Percentiles rank a stretch among this genome's conserved stretches.
Evolutionary conservation across 495 filamentous ascomycete species (phyloP).

Genomic region (Entonaema liquescens): DNA sequence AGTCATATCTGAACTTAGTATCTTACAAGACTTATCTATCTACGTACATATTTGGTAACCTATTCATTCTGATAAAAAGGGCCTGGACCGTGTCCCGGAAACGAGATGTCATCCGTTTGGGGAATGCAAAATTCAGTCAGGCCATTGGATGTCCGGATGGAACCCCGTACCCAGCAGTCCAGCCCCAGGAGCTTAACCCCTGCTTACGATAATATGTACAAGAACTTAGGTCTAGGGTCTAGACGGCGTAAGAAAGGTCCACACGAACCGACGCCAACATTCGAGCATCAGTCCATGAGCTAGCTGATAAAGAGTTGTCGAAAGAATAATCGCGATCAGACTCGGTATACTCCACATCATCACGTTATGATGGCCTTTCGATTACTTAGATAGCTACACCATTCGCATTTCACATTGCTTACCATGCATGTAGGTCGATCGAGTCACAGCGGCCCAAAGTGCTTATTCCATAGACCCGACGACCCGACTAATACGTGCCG

Average conservation of each 20-base stretch:
- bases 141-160: constrained; percentile 26
- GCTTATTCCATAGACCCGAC: constrained; percentile 8
- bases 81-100: constrained; percentile 15
- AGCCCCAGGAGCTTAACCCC: constrained; percentile 22
- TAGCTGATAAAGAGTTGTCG: constrained; percentile 15
- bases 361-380: constrained; percentile 27
- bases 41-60: background rate
- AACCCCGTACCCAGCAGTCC: constrained; percentile 29
- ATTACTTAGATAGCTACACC: background rate
- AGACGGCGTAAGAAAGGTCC: constrained; percentile 19
- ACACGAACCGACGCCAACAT: constrained; percentile 17
- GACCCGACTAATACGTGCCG: background rate
- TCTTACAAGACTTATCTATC: background rate
- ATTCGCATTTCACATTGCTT: background rate
- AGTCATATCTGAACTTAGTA: too few relatives aligned
- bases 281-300: constrained; percentile 41
- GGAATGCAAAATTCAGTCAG: constrained; percentile 1
- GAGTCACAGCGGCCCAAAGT: background rate
- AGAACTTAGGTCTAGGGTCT: constrained; percentile 1
- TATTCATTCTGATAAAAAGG: constrained; percentile 3
- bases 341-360: constrained; percentile 17
- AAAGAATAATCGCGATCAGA: constrained; percentile 4
- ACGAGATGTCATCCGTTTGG: constrained; percentile 17
- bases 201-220: constrained; percentile 4
- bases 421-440: constrained; percentile 7